Percentiles rank a stretch among this genome's conserved stretches.
Evolutionary conservation across 78 protist species (phyloP).

Genomic region (Bodo saltans): DNA sequence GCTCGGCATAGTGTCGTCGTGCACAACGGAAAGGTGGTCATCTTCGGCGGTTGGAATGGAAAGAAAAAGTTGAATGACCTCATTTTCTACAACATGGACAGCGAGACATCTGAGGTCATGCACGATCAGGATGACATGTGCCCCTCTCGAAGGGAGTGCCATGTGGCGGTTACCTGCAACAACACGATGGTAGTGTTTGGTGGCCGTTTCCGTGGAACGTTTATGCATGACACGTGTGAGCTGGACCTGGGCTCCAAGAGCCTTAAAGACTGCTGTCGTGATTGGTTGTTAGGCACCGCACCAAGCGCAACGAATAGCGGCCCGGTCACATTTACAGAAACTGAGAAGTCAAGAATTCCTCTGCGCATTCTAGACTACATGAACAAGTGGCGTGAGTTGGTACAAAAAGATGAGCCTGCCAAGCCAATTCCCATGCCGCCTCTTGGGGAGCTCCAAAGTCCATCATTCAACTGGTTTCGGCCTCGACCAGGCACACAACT

Average conservation of each 20-base stretch:
- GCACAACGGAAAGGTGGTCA: conserved; percentile 4
- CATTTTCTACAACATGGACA: conserved; percentile 10
- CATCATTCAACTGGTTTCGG: too few relatives aligned
- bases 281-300: too few relatives aligned
- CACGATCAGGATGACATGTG: not conserved
- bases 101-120: not conserved
- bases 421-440: too few relatives aligned
- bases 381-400: too few relatives aligned
- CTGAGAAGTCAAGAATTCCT: too few relatives aligned
- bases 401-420: too few relatives aligned
- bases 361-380: too few relatives aligned
- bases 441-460: too few relatives aligned
- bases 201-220: conserved; percentile 14
- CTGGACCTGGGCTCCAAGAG: not conserved
- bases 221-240: not conserved
- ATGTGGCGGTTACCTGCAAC: conserved; percentile 9
- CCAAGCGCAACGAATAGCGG: too few relatives aligned
- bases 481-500: too few relatives aligned
- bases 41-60: conserved; percentile 47
- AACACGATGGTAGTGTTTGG: conserved; percentile 30
- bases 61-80: conserved; percentile 19
- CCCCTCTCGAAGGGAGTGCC: conserved; percentile 41
- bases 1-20: conserved; percentile 32
- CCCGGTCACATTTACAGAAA: too few relatives aligned
- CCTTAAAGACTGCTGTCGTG: too few relatives aligned